Evolutionary conservation across 495 filamentous ascomycete genomes (phyloP), one percentile per base, ranked within the genome.

Genomic region (Lasiosphaeria hispida): DNA sequence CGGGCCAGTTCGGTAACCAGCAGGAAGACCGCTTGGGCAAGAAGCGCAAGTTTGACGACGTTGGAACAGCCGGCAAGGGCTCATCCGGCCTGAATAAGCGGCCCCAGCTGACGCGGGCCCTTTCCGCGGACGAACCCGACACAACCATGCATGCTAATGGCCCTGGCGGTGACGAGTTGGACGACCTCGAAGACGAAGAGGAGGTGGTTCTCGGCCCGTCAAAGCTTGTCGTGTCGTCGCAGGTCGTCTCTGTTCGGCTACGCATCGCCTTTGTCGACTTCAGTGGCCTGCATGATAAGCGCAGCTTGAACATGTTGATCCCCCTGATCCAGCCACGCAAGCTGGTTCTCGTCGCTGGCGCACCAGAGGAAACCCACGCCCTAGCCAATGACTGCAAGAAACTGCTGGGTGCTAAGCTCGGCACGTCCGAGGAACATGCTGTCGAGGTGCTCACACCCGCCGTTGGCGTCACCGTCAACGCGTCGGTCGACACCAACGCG

Each of bases 401-500:
- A 62, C 79, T 95, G 0, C 77, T 95, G 30, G 78, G 74, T n/a
- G 74, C 77, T 10, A 80, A 77, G 13, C 64, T 76, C 2, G 71
- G 72, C 5, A 75, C 77, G 34, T 69, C 74, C 30, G 72, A 71
- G 6, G 70, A 73, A 10, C 70, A 70, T 62, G 9, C 66, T 36
- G 30, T 80, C 55, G 85, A 87, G 57, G 87, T 97, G 15, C 93
- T 92, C 71, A 92, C 91, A 0, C 94, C 95, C 1, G 69, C 66
- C 10, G 77, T 88, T 37, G 91, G 91, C 13, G 74, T 80, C 48
- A 74, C 77, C 2, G 80, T 97, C 48, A 85, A 97, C 69, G 94
- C 93, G 11, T 96, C 92, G 63, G 92, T 97, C 38, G 94, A 99
- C 64, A 97, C 92, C 7, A 97, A 97, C 68, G 93, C 94, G 18